Evolutionary conservation across 129 eudicot genomes (phyloP).

Genomic region (Chrysanthemum makinoi): DNA sequence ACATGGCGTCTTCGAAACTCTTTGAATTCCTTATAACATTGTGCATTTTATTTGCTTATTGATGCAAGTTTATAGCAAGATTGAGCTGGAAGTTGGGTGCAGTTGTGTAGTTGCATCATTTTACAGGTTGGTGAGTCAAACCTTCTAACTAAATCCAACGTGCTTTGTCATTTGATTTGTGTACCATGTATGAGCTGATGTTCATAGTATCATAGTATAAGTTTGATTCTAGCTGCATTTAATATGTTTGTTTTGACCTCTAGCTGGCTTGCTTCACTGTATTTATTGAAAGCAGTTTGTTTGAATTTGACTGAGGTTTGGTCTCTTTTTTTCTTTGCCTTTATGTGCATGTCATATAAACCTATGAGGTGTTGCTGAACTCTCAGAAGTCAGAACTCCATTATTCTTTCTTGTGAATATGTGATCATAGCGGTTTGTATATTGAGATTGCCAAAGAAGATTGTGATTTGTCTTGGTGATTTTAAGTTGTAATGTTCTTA

Average conservation of each 20-base stretch:
- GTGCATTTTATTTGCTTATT: conserved; percentile 13
- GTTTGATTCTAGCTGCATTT: not conserved
- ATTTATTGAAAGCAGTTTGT: not conserved
- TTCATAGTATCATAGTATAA: not conserved
- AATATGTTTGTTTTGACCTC: conserved; percentile 9
- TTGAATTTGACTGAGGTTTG: no score
- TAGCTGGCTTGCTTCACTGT: not conserved
- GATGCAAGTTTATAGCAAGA: conserved; percentile 18
- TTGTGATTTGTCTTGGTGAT: no score
- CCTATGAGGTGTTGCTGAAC: no score
- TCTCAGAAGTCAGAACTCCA: no score
- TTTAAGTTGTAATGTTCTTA: no score
- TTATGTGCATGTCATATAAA: no score
- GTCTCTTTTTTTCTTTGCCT: no score
- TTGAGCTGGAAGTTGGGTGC: conserved; percentile 20
- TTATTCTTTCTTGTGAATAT: no score
- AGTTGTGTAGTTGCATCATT: conserved; percentile 9
- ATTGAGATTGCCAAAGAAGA: no score
- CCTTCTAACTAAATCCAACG: not conserved
- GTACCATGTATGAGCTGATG: not conserved
- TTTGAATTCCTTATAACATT: not conserved
- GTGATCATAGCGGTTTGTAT: no score
- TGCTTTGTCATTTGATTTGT: not conserved
- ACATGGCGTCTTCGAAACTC: not conserved
- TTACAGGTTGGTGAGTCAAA: conserved; percentile 9